Conservation (phyloP, 305 asterid species). For the Striga hermonthica region DNA sequence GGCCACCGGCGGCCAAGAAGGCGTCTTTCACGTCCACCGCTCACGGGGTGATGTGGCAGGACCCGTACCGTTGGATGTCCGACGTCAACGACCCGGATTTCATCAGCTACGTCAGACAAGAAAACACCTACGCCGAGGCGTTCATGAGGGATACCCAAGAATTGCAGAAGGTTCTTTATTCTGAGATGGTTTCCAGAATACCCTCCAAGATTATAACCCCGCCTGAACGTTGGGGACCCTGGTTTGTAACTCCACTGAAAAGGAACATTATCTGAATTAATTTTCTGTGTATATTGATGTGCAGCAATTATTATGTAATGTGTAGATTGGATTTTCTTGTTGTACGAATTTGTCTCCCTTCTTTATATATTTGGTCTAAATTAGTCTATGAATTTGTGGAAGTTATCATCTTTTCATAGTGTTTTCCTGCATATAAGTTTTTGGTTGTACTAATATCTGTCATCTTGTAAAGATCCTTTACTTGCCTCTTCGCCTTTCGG, state of each 20-base stretch:
- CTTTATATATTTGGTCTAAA: constrained; percentile 3
- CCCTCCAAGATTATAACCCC: constrained; percentile 69
- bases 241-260: constrained; percentile 44
- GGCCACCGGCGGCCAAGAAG: constrained; percentile 66
- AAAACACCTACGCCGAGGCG: constrained; percentile 66
- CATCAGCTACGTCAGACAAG: constrained; percentile 52
- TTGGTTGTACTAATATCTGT: too few relatives aligned
- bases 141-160: constrained; percentile 68
- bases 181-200: constrained; percentile 74
- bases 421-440: too few relatives aligned
- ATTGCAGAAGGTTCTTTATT: constrained; percentile 50
- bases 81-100: constrained; percentile 74
- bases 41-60: constrained; percentile 67
- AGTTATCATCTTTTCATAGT: background rate
- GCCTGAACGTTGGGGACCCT: constrained; percentile 84
- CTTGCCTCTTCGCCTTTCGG: too few relatives aligned
- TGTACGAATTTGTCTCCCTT: background rate
- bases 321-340: background rate
- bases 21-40: constrained; percentile 60
- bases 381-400: background rate
- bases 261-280: constrained; percentile 25
- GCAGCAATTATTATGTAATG: constrained; percentile 12
- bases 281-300: background rate
- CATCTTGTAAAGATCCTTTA: too few relatives aligned
- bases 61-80: constrained; percentile 89